Percentiles rank a stretch among this genome's conserved stretches.
Conservation (phyloP, 2,329 filamentous ascomycete genomes). For the Ophiobolus disseminans region DNA sequence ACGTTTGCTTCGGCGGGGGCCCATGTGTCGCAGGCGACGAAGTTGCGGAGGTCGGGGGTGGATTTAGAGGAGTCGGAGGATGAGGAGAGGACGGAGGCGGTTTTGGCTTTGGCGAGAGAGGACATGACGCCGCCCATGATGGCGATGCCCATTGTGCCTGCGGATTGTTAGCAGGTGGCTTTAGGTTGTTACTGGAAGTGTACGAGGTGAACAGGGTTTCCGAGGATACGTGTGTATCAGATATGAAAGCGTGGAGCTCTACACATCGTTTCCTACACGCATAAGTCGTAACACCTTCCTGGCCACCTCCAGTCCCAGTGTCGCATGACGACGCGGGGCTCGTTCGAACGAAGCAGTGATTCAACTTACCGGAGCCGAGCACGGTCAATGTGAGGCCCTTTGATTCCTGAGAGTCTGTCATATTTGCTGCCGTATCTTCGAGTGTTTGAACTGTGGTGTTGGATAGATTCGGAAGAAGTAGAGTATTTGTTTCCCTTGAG, state of each 20-base stretch:
- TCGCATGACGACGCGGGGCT: slow-evolving; percentile 11
- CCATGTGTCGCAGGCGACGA: slow-evolving; percentile 81
- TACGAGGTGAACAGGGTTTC: too few relatives aligned
- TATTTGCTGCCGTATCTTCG: slow-evolving; percentile 18
- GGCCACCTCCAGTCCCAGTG: not conserved
- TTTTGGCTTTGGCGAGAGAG: slow-evolving; percentile 63
- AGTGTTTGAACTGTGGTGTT: slow-evolving; percentile 7
- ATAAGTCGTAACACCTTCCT: too few relatives aligned
- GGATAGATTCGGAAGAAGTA: slow-evolving; percentile 10
- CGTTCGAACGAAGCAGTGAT: slow-evolving; percentile 30
- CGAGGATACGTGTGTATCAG: too few relatives aligned
- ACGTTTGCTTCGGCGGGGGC: slow-evolving; percentile 74
- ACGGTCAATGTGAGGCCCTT: slow-evolving; percentile 74
- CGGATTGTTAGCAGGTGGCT: slow-evolving; percentile 4
- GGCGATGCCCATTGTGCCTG: slow-evolving; percentile 84
- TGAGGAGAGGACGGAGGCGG: slow-evolving; percentile 48
- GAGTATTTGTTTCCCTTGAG: slow-evolving; percentile 6
- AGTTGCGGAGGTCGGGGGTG: slow-evolving; percentile 65
- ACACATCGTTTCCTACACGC: too few relatives aligned
- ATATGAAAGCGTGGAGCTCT: too few relatives aligned
- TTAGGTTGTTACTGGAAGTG: too few relatives aligned
- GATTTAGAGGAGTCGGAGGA: slow-evolving; percentile 48
- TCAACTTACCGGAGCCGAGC: slow-evolving; percentile 76
- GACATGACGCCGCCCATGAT: slow-evolving; percentile 81
- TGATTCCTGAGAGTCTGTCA: slow-evolving; percentile 40